A percentile compares a stretch with the other conserved stretches of the same genome.
phyloP scores from a whole-genome alignment of 2,329 filamentous ascomycete species.

The Paecilomyces formosus region DNA sequence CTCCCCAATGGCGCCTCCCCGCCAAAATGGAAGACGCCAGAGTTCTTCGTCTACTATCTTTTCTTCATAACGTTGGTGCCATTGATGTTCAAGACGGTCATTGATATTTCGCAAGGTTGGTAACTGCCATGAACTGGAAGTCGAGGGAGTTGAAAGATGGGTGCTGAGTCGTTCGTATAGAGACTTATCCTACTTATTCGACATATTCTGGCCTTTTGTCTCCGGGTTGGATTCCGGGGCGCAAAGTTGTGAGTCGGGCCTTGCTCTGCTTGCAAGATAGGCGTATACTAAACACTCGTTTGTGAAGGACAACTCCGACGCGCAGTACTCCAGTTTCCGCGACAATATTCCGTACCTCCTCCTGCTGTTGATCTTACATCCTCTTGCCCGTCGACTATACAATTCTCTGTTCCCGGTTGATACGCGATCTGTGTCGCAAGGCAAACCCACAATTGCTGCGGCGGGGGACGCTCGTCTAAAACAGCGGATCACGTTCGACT shows the following conservation, averaged over 20 bases:
- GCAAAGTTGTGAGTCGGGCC: conserved; percentile 63
- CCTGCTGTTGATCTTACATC: conserved; percentile 68
- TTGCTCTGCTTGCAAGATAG: background rate
- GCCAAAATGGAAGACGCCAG: conserved; percentile 75
- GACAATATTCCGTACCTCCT: conserved; percentile 76
- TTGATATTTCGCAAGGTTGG: conserved; percentile 75
- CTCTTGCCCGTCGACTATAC: conserved; percentile 66
- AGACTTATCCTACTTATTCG: conserved; percentile 70
- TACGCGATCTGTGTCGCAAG: background rate
- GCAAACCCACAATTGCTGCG: conserved; percentile 13
- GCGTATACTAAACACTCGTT: background rate
- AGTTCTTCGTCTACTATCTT: conserved; percentile 76
- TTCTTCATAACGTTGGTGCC: conserved; percentile 62
- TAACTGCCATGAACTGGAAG: conserved; percentile 8
- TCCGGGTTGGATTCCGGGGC: conserved; percentile 84
- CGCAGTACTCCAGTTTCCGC: conserved; percentile 80
- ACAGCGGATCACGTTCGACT: conserved; percentile 74
- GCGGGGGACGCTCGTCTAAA: conserved; percentile 52
- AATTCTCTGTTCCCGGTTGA: conserved; percentile 43
- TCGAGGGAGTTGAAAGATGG: background rate
- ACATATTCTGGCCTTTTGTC: conserved; percentile 65
- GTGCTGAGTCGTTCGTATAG: conserved; percentile 37
- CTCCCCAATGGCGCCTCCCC: conserved; percentile 45
- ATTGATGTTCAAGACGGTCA: conserved; percentile 85
- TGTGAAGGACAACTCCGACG: conserved; percentile 73